Conservation (phyloP, 441 rosid genomes). For the Rhodomyrtus psidioides region DNA sequence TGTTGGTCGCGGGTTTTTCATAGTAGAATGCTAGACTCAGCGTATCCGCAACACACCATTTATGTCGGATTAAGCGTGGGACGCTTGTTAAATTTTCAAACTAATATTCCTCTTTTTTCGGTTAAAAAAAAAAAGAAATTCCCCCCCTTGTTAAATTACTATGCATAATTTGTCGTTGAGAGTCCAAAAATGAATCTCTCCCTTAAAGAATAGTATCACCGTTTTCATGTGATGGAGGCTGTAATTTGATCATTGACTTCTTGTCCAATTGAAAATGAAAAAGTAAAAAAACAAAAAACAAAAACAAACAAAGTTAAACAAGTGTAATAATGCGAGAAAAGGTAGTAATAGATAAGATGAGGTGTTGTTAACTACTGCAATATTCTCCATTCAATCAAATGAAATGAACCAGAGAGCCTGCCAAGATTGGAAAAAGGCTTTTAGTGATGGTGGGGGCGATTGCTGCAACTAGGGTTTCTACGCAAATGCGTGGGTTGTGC, state of each 20-base stretch:
- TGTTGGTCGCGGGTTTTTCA: no score
- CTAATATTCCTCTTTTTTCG: no score
- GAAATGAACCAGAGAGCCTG: neutral
- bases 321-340: no score
- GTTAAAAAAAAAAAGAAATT: no score
- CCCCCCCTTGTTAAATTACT: no score
- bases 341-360: neutral
- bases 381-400: neutral
- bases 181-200: neutral
- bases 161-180: neutral
- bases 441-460: neutral
- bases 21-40: no score
- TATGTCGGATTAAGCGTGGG: no score
- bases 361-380: neutral
- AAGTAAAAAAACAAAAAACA: no score
- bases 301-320: no score
- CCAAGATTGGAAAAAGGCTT: neutral
- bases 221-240: no score
- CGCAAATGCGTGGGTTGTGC: neutral
- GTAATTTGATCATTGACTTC: neutral
- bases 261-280: neutral
- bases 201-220: neutral
- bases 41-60: no score
- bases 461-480: neutral
- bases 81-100: no score